Conservation (phyloP, 352 stramenopile genomes). For the Phytopythium boreale region DNA sequence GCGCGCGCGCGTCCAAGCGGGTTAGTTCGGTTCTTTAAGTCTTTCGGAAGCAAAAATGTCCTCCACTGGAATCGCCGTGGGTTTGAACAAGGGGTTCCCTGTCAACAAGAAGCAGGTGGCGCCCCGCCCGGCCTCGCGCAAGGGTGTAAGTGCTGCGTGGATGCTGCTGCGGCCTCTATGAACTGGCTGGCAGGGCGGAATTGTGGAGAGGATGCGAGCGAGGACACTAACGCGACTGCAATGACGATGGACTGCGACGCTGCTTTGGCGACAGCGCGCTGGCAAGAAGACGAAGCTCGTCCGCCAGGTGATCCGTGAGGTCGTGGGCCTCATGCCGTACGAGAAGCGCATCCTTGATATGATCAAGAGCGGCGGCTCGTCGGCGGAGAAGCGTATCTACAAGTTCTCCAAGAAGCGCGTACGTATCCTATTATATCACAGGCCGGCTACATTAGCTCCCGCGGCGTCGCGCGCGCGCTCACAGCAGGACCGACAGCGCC, state of each 20-base stretch:
- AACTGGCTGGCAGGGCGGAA: background rate
- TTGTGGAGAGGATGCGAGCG: background rate
- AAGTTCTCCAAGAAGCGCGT: conserved; percentile 98
- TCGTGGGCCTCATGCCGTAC: conserved; percentile 98
- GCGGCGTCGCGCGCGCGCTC: background rate
- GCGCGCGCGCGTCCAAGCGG: conserved; percentile 10
- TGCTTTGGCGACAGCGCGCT: conserved; percentile 48
- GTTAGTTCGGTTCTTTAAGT: conserved; percentile 87
- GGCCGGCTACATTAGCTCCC: background rate
- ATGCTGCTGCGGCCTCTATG: background rate
- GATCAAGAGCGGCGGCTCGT: conserved; percentile 98
- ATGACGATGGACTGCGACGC: background rate
- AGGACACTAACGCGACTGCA: conserved; percentile 1
- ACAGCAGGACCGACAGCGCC: background rate
- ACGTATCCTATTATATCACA: conserved; percentile 26
- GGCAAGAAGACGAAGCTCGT: conserved; percentile 96
- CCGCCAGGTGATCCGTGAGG: conserved; percentile 95
- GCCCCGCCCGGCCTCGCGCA: conserved; percentile 77
- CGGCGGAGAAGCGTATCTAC: conserved; percentile 98
- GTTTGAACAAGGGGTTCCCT: conserved; percentile 92
- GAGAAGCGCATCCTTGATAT: conserved; percentile 99
- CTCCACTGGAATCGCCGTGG: conserved; percentile 90
- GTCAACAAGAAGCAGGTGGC: conserved; percentile 91
- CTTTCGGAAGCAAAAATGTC: conserved; percentile 88
- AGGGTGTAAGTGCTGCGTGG: conserved; percentile 81